A percentile compares a stretch with the other conserved stretches of the same genome.
Evolutionary conservation across 2,329 filamentous ascomycete genomes (phyloP).

Genomic region (Dactylellina parvicollis): DNA sequence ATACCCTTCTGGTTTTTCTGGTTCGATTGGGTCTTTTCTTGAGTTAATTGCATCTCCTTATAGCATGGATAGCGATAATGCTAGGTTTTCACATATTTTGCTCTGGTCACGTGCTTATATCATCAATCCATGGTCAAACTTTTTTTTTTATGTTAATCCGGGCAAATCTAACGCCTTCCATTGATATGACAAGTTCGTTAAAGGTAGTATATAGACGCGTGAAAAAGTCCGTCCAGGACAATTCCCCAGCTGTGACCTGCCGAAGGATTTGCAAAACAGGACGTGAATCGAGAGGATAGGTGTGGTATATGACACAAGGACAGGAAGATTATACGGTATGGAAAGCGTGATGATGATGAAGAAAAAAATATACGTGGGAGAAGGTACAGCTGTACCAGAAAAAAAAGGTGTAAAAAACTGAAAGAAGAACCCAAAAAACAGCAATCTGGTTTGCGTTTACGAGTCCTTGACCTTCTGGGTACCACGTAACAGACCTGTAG

Average conservation of each 20-base stretch:
- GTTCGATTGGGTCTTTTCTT: too few relatives aligned
- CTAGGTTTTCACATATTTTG: too few relatives aligned
- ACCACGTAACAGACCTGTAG: constrained; percentile 85
- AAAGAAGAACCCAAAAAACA: constrained; percentile 30
- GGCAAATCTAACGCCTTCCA: constrained; percentile 54
- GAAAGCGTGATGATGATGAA: constrained; percentile 10
- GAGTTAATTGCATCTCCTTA: too few relatives aligned
- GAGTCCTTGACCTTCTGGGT: constrained; percentile 99
- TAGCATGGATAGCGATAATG: too few relatives aligned
- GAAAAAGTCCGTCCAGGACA: background rate
- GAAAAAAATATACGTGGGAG: background rate
- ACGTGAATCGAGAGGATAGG: background rate
- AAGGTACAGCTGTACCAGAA: constrained; percentile 8
- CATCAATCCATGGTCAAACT: too few relatives aligned
- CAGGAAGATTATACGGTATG: constrained; percentile 32
- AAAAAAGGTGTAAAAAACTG: constrained; percentile 39
- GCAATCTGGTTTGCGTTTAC: constrained; percentile 32
- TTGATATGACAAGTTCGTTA: constrained; percentile 52
- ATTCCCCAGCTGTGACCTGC: constrained; percentile 16
- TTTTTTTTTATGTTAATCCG: constrained; percentile 28
- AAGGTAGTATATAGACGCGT: constrained; percentile 46
- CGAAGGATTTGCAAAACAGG: background rate
- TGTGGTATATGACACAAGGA: constrained; percentile 35
- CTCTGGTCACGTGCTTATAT: too few relatives aligned
- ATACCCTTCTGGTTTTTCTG: too few relatives aligned